Evolutionary conservation across 495 filamentous ascomycete species (phyloP), one percentile per base, ranked within the genome.

Genomic region (Cryomyces minteri): DNA sequence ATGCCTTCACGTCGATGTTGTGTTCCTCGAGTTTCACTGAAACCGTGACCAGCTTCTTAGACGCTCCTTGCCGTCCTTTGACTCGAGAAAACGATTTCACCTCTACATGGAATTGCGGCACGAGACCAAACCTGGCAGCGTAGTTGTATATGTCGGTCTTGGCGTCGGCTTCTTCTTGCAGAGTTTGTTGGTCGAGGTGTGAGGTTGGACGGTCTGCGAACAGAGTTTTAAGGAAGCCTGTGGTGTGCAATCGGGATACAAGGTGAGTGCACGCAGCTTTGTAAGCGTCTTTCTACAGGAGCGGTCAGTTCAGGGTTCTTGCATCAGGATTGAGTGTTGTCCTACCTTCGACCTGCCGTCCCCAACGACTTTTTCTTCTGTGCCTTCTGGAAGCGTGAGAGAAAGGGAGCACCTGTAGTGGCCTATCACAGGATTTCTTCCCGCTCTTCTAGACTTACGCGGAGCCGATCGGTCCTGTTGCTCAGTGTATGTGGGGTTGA

Each of bases 141-240:
- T 71, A 70, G 47, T 70, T 66, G 54, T 66, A 71, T 31, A 71
- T 59, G 44, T 71, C 68, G 6, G 32, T 41, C 39, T 55, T 55
- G 5, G 50, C 39, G 38, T 51, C 49, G 6, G 42, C 43, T n/a
- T 46, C 47, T 28, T 33, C 32, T 28, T 30, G 29, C 39, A 53
- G 12, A 6, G 40, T 42, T 25, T 44, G 6, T 9, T 40, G 39
- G 34, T 41, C 42, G 0, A 51, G 30, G 18, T 25, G 18, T 3
- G 12, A 6, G 5, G 32, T 40, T 40, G 45, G n/a, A 38, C 12
- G 9, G 12, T 14, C 12, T 38, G 34, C 9, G 34, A 38, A 38
- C 9, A 38, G 34, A 18, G 12, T 28, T n/a, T 30, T 41, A 30
- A 47, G 31, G 18, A 39, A 18, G 5, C 52, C 52, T 31, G 38